Conservation (phyloP, 169 alveolate species). For the Plasmodium ovale region DNA sequence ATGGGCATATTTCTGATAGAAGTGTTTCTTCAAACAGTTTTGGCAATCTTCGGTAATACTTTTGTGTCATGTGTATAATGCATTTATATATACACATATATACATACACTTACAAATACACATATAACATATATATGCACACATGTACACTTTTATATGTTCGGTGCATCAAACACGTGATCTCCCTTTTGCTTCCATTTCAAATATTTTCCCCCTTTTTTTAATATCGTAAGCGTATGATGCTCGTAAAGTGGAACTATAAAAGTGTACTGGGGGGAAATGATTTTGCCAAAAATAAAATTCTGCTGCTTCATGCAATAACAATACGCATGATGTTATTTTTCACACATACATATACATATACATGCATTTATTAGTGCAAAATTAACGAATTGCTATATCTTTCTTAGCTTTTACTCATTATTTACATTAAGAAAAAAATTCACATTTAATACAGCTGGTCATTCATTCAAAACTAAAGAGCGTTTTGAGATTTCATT, state of each 20-base stretch:
- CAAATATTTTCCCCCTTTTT: not conserved
- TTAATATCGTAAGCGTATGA: not conserved
- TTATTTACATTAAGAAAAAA: not conserved
- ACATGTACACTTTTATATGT: slow-evolving; percentile 1
- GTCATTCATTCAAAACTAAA: not conserved
- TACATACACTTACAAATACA: slow-evolving; percentile 1
- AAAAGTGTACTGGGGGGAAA: not conserved
- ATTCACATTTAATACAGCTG: not conserved
- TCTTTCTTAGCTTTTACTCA: not conserved
- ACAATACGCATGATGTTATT: not conserved
- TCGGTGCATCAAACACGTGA: not conserved
- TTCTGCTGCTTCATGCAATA: not conserved
- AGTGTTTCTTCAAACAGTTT: not conserved
- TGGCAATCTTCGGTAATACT: slow-evolving; percentile 11
- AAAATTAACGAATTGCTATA: not conserved
- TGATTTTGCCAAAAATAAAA: not conserved
- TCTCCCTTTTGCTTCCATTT: not conserved
- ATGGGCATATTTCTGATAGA: slow-evolving; percentile 13
- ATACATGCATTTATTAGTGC: not conserved
- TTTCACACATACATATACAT: slow-evolving; percentile 6
- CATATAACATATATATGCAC: slow-evolving; percentile 18
- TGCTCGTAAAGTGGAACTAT: not conserved
- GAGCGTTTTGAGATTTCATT: not conserved
- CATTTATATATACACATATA: no score
- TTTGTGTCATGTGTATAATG: no score